phyloP scores from a whole-genome alignment of 345 rosid genomes.

The Euphorbia tirucalli region DNA sequence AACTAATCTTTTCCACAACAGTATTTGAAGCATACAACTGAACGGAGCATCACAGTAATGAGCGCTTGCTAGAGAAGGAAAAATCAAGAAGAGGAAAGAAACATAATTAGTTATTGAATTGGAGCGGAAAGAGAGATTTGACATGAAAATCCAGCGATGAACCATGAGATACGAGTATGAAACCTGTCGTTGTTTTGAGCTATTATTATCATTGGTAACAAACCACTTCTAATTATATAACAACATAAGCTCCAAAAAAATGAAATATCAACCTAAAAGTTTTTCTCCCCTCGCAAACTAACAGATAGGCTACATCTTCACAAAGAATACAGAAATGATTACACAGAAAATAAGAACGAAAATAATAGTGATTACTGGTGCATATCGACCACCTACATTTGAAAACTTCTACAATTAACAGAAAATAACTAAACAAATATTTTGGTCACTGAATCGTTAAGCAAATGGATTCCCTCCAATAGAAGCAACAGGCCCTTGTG shows the following conservation, averaged over 20 bases:
- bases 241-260: background rate
- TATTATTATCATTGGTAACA: background rate
- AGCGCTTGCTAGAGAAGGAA: no score
- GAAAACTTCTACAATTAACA: constrained; percentile 5
- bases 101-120: no score
- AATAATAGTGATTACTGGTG: background rate
- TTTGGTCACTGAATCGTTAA: constrained; percentile 24
- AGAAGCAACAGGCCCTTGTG: constrained; percentile 77
- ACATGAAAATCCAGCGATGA: no score
- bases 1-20: no score
- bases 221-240: constrained; percentile 1
- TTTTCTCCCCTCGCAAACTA: constrained; percentile 3
- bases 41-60: no score
- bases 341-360: background rate
- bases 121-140: no score
- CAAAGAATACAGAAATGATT: constrained; percentile 14
- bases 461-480: constrained; percentile 90
- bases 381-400: constrained; percentile 3
- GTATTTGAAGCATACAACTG: no score
- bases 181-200: no score
- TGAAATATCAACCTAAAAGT: background rate
- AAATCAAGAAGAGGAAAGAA: no score
- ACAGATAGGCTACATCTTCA: constrained; percentile 12
- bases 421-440: background rate
- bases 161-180: no score